Conservation (phyloP, 306 rosid species). For the Trichosanthes cucumerina region DNA sequence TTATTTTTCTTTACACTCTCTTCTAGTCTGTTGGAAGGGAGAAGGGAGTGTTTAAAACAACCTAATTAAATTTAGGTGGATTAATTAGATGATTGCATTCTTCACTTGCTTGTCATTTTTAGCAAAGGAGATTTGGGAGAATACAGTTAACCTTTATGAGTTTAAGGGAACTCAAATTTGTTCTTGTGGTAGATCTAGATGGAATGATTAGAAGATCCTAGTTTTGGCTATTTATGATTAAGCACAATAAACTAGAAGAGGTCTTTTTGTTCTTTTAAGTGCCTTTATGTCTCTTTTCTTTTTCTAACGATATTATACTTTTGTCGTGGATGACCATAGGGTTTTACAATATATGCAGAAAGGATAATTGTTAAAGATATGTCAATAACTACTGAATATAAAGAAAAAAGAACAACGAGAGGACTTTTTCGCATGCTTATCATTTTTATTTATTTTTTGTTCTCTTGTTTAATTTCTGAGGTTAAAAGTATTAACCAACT, state of each 20-base stretch:
- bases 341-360: slow-evolving; percentile 86
- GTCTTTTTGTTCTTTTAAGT: background rate
- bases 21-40: background rate
- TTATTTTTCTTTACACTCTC: background rate
- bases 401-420: no score
- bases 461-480: no score
- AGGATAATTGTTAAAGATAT: slow-evolving; percentile 88
- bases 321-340: slow-evolving; percentile 33
- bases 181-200: background rate
- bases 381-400: no score
- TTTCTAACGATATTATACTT: background rate
- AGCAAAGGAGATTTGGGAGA: background rate
- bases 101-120: background rate
- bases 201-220: background rate
- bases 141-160: no score
- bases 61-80: background rate
- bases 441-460: no score
- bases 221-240: background rate
- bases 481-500: no score
- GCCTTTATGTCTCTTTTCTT: background rate
- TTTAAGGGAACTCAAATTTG: background rate
- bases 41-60: background rate
- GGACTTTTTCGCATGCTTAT: no score
- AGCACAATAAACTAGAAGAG: background rate
- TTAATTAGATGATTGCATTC: background rate